Base-by-base conservation (phyloP, 2,329 filamentous ascomycete genomes). In the Periconia digitata region DNA sequence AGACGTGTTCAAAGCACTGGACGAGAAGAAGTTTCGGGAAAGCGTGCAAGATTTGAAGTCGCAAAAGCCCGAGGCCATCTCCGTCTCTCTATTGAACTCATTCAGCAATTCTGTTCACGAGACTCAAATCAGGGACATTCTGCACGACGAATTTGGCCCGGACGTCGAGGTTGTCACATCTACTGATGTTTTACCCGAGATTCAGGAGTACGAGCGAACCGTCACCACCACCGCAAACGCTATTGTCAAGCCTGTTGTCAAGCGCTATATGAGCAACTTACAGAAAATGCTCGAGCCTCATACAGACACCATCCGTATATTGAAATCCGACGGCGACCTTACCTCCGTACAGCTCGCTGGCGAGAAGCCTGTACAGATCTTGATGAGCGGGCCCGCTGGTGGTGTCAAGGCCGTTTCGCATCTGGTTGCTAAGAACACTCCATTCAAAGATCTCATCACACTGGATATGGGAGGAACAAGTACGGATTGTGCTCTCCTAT, bases 381-480 rank as follows among this genome's bases (percentile, higher is more conserved):
- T 78, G 15, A 78, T 78, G 74, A 77, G 74, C 21, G 76, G 76
- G 0, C 76, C 76, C 1, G 76, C 76, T n/a, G 76, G 76, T 34
- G 76, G 76, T n/a, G 76, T 76, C 8, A 74, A 74, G 40, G 76
- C 75, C 15, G 75, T 78, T 7, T 74, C 74, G 8, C 75, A 78
- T 53, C 65, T 75, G 8, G 71, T 79, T 1, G 67, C 76, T 8
- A 72, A 70, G 36, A 71, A 73, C 44, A 78, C 76, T 0, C 70
- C 71, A 0, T 78, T 74, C 59, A 77, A 76, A 53, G 77, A 77
- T 36, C 60, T 78, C 21, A 77, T 79, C 43, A 78, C 76, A 0
- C 65, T 79, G 12, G 76, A 79, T 44, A 78, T 79, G 74, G 76
- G 76, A n/a, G 76, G 76, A 1, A 79, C 76, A 1, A 76, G 74